phyloP scores from a whole-genome alignment of 305 asterid species.

The Rubia peregrina region DNA sequence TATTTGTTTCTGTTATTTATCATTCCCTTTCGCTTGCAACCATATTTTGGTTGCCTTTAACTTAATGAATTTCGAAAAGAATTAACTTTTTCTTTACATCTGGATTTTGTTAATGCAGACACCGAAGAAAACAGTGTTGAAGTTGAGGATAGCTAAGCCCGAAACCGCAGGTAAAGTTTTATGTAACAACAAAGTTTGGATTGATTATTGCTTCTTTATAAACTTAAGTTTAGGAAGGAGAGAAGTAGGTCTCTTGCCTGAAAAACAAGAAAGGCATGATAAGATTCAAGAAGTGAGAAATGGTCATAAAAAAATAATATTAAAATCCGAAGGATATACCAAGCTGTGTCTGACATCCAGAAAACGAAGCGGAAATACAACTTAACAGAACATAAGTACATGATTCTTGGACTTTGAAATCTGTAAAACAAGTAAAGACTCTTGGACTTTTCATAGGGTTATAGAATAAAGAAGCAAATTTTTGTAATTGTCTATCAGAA shows the following conservation, averaged over 20 bases:
- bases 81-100: background rate
- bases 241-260: background rate
- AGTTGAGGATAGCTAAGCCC: slow-evolving; percentile 71
- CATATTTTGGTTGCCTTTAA: background rate
- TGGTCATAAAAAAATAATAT: background rate
- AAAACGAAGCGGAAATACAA: background rate
- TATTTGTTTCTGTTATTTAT: slow-evolving; percentile 6
- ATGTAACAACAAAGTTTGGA: background rate
- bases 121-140: slow-evolving; percentile 35
- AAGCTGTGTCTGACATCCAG: background rate
- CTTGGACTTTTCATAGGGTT: background rate
- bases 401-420: background rate
- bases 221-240: background rate
- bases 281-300: background rate
- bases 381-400: background rate
- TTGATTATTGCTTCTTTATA: background rate
- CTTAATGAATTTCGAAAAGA: slow-evolving; percentile 7
- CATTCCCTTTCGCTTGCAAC: background rate
- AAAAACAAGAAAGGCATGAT: background rate
- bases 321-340: background rate
- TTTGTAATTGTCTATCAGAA: background rate
- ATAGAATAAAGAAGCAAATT: background rate
- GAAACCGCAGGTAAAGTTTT: slow-evolving; percentile 49
- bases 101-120: slow-evolving; percentile 39
- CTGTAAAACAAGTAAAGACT: background rate